These are phyloP conservation scores for Blastobotrys raffinosifermentans DNA, from an alignment of 1,139 yeast genomes.

Conservation along the genomic window DNA sequence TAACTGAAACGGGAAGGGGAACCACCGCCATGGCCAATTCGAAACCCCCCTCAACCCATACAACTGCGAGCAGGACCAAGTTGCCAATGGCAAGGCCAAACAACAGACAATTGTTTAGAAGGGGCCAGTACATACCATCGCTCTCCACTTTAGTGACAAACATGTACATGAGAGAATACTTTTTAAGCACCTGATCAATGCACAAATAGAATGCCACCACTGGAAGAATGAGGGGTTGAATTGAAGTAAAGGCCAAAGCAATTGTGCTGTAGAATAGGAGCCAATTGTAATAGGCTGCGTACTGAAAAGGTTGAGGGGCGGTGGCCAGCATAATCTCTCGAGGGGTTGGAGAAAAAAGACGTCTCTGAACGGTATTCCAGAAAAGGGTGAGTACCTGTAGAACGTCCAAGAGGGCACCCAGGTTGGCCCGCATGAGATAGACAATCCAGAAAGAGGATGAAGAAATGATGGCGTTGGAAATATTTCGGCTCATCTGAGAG, in stretches of 20 bases:
- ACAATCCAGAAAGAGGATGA: conserved; percentile 41
- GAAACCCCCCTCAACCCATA: conserved; percentile 38
- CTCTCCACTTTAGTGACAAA: conserved; percentile 37
- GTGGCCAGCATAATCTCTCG: conserved; percentile 33
- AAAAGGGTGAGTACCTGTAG: conserved; percentile 31
- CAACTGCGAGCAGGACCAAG: conserved; percentile 32
- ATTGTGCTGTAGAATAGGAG: conserved; percentile 35
- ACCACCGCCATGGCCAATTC: conserved; percentile 29
- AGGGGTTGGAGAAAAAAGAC: conserved; percentile 34
- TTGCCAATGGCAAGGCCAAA: conserved; percentile 36
- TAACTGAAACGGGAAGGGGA: conserved; percentile 30
- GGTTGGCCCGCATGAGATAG: conserved; percentile 33
- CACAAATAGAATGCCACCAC: conserved; percentile 31
- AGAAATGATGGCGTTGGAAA: conserved; percentile 34
- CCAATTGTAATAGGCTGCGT: conserved; percentile 34
- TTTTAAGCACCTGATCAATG: conserved; percentile 32
- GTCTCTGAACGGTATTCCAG: conserved; percentile 26
- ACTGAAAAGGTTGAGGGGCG: conserved; percentile 35
- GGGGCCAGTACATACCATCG: conserved; percentile 38
- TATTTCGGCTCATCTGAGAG: conserved; percentile 20
- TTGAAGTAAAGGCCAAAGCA: conserved; percentile 35
- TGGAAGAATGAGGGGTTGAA: conserved; percentile 37
- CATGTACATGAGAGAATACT: conserved; percentile 35
- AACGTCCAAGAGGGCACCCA: conserved; percentile 31
- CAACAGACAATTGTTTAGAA: conserved; percentile 31